phyloP scores from a whole-genome alignment of 176 grass and related monocot genomes.

The Eremochloa ophiuroides region DNA sequence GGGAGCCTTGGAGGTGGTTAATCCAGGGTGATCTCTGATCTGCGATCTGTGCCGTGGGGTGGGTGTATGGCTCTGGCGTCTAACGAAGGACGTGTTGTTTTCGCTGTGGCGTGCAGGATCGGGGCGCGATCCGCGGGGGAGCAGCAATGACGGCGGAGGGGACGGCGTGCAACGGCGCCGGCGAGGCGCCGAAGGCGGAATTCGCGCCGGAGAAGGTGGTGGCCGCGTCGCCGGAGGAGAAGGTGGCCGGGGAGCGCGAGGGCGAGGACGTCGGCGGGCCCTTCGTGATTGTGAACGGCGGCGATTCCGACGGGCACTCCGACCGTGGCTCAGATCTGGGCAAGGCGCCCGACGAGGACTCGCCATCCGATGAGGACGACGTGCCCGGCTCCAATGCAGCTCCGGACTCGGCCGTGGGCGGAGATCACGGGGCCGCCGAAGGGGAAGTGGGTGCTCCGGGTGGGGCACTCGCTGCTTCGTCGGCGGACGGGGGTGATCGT shows the following conservation, averaged over 20 bases:
- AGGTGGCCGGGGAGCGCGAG: conserved; percentile 33
- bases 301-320: conserved; percentile 37
- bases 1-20: background rate
- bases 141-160: conserved; percentile 57
- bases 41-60: background rate
- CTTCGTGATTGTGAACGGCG: conserved; percentile 46
- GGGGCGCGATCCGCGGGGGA: conserved; percentile 35
- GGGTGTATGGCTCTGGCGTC: background rate
- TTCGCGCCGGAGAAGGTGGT: conserved; percentile 25
- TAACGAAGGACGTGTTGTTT: background rate
- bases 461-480: background rate
- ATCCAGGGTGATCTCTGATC: conserved; percentile 11
- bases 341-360: background rate
- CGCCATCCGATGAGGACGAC: conserved; percentile 15
- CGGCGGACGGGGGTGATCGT: background rate
- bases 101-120: conserved; percentile 21
- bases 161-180: conserved; percentile 25
- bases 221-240: conserved; percentile 11
- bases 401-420: background rate
- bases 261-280: conserved; percentile 33
- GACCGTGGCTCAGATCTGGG: conserved; percentile 37
- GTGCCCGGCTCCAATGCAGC: conserved; percentile 26
- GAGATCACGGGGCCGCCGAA: background rate
- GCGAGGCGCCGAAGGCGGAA: conserved; percentile 33
- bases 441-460: background rate